Evolutionary conservation across 148 eudicot species (phyloP).

Genomic region (Heliosperma pusillum): DNA sequence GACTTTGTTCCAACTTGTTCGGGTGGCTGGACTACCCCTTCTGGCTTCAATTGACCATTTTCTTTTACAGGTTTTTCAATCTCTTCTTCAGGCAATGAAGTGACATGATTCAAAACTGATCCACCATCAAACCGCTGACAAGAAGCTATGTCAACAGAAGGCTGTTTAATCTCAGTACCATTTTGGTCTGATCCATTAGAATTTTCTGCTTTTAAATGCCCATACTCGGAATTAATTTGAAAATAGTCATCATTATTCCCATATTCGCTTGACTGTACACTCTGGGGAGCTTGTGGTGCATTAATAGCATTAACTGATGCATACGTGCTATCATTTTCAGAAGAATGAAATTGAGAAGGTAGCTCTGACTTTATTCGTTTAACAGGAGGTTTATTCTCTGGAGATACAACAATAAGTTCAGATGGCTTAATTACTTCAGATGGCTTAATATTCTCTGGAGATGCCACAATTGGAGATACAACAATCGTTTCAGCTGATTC

Average conservation of each 20-base stretch:
- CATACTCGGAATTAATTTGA: constrained; percentile 49
- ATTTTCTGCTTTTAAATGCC: constrained; percentile 48
- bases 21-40: constrained; percentile 39
- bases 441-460: constrained; percentile 29
- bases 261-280: constrained; percentile 37
- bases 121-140: not conserved
- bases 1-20: constrained; percentile 74
- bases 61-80: not conserved
- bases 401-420: constrained; percentile 35
- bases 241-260: constrained; percentile 31
- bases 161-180: constrained; percentile 28
- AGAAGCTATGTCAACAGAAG: not conserved
- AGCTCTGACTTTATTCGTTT: constrained; percentile 74
- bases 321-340: constrained; percentile 40
- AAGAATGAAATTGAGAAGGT: constrained; percentile 34
- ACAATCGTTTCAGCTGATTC: constrained; percentile 31
- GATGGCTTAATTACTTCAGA: too few species aligned
- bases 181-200: constrained; percentile 35
- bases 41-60: constrained; percentile 14
- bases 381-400: constrained; percentile 52
- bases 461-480: constrained; percentile 26
- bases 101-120: not conserved
- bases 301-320: constrained; percentile 27
- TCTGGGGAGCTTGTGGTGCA: constrained; percentile 34
- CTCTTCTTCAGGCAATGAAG: not conserved